Conservation (phyloP, 2,329 filamentous ascomycete genomes). For the Phoma sp. region DNA sequence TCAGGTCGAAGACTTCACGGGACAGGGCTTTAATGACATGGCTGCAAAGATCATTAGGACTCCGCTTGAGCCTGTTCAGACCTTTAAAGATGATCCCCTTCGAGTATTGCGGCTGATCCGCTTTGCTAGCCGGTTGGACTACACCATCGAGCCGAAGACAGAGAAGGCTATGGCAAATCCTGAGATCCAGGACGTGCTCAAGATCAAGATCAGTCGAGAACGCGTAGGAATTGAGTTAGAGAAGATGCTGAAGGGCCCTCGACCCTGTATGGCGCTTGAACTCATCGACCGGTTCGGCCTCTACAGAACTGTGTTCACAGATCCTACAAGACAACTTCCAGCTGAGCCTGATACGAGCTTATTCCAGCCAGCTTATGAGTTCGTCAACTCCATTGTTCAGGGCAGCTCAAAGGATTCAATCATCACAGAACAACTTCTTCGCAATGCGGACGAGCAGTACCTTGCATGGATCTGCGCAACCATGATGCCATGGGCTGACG, state of each 20-base stretch:
- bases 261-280: constrained; percentile 68
- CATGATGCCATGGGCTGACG: constrained; percentile 74
- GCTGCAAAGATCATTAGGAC: constrained; percentile 76
- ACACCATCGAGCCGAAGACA: constrained; percentile 75
- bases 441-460: constrained; percentile 70
- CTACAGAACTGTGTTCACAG: constrained; percentile 77
- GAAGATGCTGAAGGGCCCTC: constrained; percentile 81
- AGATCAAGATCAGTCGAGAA: constrained; percentile 89
- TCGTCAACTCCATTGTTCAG: constrained; percentile 54
- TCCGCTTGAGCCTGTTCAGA: constrained; percentile 85
- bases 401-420: constrained; percentile 45
- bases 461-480: constrained; percentile 79
- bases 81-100: constrained; percentile 92
- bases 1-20: constrained; percentile 83
- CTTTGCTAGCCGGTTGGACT: constrained; percentile 85
- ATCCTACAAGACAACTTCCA: constrained; percentile 64
- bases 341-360: constrained; percentile 64
- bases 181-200: constrained; percentile 81
- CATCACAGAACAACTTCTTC: constrained; percentile 58
- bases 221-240: constrained; percentile 85
- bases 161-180: constrained; percentile 76
- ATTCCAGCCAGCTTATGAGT: constrained; percentile 71
- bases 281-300: constrained; percentile 72
- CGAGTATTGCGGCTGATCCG: constrained; percentile 85
- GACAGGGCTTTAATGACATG: constrained; percentile 77